Evolutionary conservation across 805 yeast species (phyloP), one percentile per base, ranked within the genome.

Genomic region (Clavispora asparagi): DNA sequence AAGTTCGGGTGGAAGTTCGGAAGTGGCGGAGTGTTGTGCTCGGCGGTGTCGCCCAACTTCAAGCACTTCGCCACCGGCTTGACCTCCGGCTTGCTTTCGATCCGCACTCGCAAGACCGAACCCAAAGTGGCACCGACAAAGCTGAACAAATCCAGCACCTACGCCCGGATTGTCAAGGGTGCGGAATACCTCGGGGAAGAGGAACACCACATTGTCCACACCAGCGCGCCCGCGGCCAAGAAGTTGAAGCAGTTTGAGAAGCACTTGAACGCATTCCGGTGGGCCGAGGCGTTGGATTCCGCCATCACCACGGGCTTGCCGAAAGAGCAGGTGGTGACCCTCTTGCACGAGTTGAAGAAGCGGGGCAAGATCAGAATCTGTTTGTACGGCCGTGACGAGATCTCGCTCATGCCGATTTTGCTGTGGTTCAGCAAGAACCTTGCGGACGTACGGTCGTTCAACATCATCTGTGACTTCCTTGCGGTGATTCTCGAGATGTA

Each of bases 1-100:
- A 87, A 85, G 63, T 92, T 90, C 62, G 97, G 97, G 41, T 92
- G 98, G 97, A 92, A 91, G 67, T 92, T 87, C 61, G 96, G 97
- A 31, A 61, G 68, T 43, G 89, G 92, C 23, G 95, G 96, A 35
- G 97, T 94, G 0, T 72, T 94, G 55, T 76, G 88, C 57, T 83
- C 96, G 62, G 98, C 91, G 12, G 85, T 88, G 10, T 88, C 97
- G 8, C 97, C 98, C 26, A 60, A 64, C 53, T 81, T 74, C 56
- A 85, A 87, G 68, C 98, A 94, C 70, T 77, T 94, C 53, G 97
- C 88, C 32, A 87, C 94, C 13, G 99, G 99, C 42, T 76, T 94
- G 54, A 83, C 91, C 7, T 83, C 95, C 1, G 99, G 99, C 6
- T 72, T 94, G 47, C 70, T 94, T 41, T 83, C 96, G 8, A 85